Evolutionary conservation across 805 yeast species (phyloP).

Genomic region (Saccharomycopsis fermentans): DNA sequence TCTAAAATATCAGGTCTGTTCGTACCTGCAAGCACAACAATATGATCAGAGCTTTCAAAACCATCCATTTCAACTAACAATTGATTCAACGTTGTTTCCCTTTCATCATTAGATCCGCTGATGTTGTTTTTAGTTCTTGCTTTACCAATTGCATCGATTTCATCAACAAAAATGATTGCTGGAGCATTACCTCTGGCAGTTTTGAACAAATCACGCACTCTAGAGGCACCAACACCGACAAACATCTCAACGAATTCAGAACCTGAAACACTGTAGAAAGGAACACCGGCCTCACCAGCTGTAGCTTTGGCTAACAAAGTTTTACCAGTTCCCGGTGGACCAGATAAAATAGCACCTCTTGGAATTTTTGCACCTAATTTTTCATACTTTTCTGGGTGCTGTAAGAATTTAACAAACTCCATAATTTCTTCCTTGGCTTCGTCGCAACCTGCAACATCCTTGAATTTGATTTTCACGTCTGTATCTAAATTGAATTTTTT

Average conservation of each 20-base stretch:
- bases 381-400: conserved; percentile 84
- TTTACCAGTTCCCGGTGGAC: conserved; percentile 99
- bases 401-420: conserved; percentile 93
- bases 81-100: conserved; percentile 94
- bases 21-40: conserved; percentile 96
- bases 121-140: conserved; percentile 65
- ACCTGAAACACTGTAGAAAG: conserved; percentile 91
- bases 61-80: conserved; percentile 98
- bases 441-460: conserved; percentile 94
- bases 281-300: conserved; percentile 98
- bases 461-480: conserved; percentile 77
- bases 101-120: conserved; percentile 86
- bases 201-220: conserved; percentile 91
- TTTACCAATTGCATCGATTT: conserved; percentile 98
- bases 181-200: conserved; percentile 94
- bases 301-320: conserved; percentile 95
- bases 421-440: conserved; percentile 96
- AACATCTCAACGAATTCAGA: conserved; percentile 98
- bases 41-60: conserved; percentile 80
- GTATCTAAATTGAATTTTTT: conserved; percentile 86
- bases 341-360: conserved; percentile 93
- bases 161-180: conserved; percentile 92
- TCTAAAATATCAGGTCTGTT: conserved; percentile 92
- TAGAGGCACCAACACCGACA: conserved; percentile 97
- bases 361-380: conserved; percentile 95